Evolutionary conservation across 192 early-diverging fungal species (phyloP).

Genomic region (Allomyces javanicus): DNA sequence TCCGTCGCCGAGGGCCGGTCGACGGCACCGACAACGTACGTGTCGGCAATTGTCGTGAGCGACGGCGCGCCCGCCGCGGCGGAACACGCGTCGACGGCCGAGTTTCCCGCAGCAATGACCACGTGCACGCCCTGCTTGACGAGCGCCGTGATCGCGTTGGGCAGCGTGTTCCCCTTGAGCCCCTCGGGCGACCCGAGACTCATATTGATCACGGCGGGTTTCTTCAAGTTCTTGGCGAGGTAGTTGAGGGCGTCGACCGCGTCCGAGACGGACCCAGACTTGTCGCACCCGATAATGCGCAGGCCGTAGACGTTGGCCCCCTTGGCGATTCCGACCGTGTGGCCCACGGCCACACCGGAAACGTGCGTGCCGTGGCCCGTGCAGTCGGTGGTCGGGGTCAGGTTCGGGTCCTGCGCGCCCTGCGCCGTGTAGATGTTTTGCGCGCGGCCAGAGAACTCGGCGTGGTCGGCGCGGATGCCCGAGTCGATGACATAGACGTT

Average conservation of each 20-base stretch:
- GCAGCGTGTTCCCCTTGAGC: neutral
- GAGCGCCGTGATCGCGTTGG: neutral
- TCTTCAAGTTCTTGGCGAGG: neutral
- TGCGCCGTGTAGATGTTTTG: too few species aligned
- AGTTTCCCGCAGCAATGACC: neutral
- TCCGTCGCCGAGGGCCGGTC: neutral
- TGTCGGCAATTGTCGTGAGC: neutral
- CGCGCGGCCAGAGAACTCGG: too few species aligned
- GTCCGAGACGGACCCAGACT: neutral
- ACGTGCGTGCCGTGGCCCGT: neutral
- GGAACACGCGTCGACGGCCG: neutral
- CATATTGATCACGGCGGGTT: neutral
- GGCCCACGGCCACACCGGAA: neutral
- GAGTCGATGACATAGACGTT: too few species aligned
- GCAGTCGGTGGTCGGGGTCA: neutral
- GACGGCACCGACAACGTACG: neutral
- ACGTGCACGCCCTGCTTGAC: neutral
- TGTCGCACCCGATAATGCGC: neutral
- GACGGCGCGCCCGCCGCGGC: neutral
- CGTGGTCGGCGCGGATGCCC: too few species aligned
- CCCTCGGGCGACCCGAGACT: neutral
- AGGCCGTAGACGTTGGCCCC: neutral
- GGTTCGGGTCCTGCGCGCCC: too few species aligned
- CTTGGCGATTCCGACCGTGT: neutral
- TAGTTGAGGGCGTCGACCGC: neutral